Base-by-base conservation (phyloP, 345 rosid species). In the Dipteronia dyeriana region DNA sequence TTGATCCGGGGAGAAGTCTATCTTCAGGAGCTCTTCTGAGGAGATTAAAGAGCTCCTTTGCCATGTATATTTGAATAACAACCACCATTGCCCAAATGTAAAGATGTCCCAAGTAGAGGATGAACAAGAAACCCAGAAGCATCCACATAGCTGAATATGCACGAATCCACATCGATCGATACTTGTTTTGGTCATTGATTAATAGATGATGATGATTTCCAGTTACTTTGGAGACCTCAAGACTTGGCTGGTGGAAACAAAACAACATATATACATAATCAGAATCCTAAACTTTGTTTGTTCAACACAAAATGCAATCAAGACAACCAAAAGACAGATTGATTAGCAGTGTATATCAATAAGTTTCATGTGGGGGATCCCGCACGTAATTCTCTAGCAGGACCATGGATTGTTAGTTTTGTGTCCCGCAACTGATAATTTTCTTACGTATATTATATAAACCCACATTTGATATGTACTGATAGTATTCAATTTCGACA, bases 51-150 rank as follows among this genome's bases (percentile, higher is more conserved):
- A 95, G 87, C 85, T 93, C 99, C 83, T 79, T 92, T 51, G 97
- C 97, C 99, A 95, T 95, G 78, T 73, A 91, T 53, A 95, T 91
- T 86, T 95, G 98, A 76, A 95, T 91, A 62, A 95, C 98, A 72
- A 95, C 91, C 34, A 95, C 92, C 98, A 93, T 91, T 39, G 97
- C 97, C 20, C 94, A 87, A 67, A 95, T 93, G 77, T 88, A 95
- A 62, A 93, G 98, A 89, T 95, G 99, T 1, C 99, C 99, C 97
- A 93, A 86, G 89, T 91, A 93, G 82, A 95, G 94, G 71, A 90
- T 67, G 26, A 90, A 81, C 16, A 86, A 87, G 74, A 95, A 93
- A 49, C 93, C 91, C 49, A 87, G 93, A 83, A 93, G 92, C 99
- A 95, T 95, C 98, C 99, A 95, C 75, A 95, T 60, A 0, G 97